A percentile compares a stretch with the other conserved stretches of the same genome.
Evolutionary conservation across 208 protist genomes (phyloP).

Genomic region (Trichomonas gallinae): DNA sequence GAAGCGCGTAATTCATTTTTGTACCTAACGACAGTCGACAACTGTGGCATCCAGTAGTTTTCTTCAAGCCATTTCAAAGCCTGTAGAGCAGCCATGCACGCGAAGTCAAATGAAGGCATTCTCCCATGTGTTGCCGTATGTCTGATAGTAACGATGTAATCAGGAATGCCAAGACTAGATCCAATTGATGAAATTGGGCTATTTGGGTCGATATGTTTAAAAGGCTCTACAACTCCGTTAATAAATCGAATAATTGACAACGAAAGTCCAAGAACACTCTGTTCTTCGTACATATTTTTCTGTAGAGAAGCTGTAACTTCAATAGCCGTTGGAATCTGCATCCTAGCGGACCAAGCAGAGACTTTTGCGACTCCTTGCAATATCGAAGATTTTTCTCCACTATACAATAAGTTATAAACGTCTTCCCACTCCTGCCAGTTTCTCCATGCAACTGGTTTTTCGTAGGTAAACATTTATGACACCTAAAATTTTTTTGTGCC

Average conservation of each 20-base stretch:
- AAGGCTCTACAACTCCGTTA: slow-evolving; percentile 14
- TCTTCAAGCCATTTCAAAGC: neutral
- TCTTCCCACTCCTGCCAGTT: slow-evolving; percentile 16
- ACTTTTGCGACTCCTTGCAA: neutral
- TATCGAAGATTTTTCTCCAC: neutral
- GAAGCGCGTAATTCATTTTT: neutral
- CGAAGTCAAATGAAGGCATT: slow-evolving; percentile 14
- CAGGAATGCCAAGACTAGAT: neutral
- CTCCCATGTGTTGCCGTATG: neutral
- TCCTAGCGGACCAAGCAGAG: neutral
- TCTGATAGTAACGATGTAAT: neutral
- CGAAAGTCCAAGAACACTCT: neutral
- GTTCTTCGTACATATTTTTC: neutral
- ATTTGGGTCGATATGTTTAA: neutral
- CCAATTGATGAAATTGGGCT: neutral
- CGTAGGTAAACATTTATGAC: neutral
- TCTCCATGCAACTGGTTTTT: neutral
- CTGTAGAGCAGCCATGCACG: neutral
- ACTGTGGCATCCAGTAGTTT: neutral
- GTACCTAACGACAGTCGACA: neutral
- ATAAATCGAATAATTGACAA: neutral
- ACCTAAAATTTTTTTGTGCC: too few species aligned
- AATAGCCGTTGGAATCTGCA: neutral
- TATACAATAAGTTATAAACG: neutral
- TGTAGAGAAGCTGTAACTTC: slow-evolving; percentile 14